Conservation (phyloP, 2,329 filamentous ascomycete genomes). For the Cladosporium colombiae region DNA sequence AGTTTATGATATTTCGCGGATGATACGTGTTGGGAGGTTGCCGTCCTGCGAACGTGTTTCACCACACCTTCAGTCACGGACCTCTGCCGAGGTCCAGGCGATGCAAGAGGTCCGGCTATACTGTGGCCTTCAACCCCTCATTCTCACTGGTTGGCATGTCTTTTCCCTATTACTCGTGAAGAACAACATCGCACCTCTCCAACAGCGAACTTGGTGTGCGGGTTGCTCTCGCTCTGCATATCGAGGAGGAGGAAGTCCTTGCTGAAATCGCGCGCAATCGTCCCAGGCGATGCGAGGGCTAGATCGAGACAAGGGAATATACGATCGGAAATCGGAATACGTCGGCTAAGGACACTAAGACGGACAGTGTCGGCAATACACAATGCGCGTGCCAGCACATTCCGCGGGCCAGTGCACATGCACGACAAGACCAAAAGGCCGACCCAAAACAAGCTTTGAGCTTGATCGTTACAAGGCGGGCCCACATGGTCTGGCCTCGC, state of each 20-base stretch:
- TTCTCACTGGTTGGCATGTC: neutral
- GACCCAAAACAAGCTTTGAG: conserved; percentile 11
- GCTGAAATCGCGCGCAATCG: neutral
- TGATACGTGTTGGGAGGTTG: neutral
- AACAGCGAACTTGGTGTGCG: neutral
- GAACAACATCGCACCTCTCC: neutral
- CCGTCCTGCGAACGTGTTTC: neutral
- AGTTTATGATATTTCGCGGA: neutral
- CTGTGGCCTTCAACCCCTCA: neutral
- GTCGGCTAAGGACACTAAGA: neutral
- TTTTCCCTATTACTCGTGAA: neutral
- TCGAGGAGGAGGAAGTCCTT: neutral
- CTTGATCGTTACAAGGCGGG: conserved; percentile 17
- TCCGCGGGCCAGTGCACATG: neutral
- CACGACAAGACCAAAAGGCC: neutral
- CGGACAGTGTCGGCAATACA: neutral
- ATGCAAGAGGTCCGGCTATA: neutral
- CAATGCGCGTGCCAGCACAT: neutral
- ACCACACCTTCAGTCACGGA: neutral
- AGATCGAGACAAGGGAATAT: neutral
- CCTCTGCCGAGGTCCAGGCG: conserved; percentile 4
- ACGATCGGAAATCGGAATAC: neutral
- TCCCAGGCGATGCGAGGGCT: neutral
- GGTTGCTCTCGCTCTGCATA: neutral
- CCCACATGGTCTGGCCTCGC: neutral